Conservation (phyloP, 345 rosid species). For the Hibiscus syriacus region DNA sequence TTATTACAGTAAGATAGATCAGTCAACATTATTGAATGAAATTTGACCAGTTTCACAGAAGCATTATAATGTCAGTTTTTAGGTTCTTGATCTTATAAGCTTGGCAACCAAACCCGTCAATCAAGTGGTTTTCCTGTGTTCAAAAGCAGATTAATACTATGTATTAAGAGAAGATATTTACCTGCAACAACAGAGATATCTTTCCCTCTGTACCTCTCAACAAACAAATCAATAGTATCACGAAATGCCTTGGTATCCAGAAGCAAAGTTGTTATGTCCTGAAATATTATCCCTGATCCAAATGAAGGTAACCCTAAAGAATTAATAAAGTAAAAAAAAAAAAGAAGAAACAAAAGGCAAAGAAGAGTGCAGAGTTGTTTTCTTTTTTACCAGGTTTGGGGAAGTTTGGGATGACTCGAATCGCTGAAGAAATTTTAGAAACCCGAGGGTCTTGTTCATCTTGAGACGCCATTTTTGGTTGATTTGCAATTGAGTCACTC, state of each 20-base stretch:
- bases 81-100: not conserved
- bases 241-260: constrained; percentile 60
- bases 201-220: constrained; percentile 60
- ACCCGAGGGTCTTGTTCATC: constrained; percentile 58
- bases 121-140: not conserved
- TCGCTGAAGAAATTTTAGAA: constrained; percentile 51
- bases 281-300: constrained; percentile 74
- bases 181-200: constrained; percentile 79
- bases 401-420: too few relatives aligned
- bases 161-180: constrained; percentile 10
- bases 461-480: constrained; percentile 39
- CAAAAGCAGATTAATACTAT: not conserved
- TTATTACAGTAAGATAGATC: not conserved
- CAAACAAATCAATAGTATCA: constrained; percentile 80
- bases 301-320: not conserved
- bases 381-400: constrained; percentile 61
- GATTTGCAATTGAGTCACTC: constrained; percentile 20
- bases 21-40: not conserved
- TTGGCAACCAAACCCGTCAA: not conserved
- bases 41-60: not conserved
- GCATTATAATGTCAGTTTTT: not conserved
- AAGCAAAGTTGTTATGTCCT: constrained; percentile 78
- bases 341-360: not conserved
- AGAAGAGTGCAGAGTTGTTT: not conserved
- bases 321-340: not conserved